Percentiles rank a stretch among this genome's conserved stretches.
Evolutionary conservation across 148 eudicot genomes (phyloP).

Genomic region (Spergularia bocconei): DNA sequence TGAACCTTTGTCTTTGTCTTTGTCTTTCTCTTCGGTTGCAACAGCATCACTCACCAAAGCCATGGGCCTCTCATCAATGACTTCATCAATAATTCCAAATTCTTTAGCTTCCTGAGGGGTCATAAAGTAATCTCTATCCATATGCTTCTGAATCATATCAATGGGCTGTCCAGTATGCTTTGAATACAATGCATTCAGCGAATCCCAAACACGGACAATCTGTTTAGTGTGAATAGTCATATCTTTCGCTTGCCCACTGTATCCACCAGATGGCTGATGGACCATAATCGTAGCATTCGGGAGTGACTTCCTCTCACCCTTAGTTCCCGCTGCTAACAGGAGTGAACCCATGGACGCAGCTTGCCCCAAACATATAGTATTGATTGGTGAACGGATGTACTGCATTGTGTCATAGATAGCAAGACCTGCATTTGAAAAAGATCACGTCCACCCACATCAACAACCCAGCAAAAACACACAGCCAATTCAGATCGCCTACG

Average conservation of each 20-base stretch:
- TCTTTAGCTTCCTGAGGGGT: slow-evolving; percentile 90
- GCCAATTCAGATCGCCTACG: background rate
- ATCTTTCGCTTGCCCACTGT: slow-evolving; percentile 96
- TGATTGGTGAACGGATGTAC: slow-evolving; percentile 90
- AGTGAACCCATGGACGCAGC: slow-evolving; percentile 99
- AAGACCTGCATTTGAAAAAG: slow-evolving; percentile 56
- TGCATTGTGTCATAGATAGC: slow-evolving; percentile 99
- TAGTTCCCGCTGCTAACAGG: slow-evolving; percentile 86
- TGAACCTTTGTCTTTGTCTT: slow-evolving; percentile 34
- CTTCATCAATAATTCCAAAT: slow-evolving; percentile 92
- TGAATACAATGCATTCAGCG: slow-evolving; percentile 64
- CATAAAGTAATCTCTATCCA: slow-evolving; percentile 98
- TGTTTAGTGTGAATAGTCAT: slow-evolving; percentile 91
- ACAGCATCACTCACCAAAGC: slow-evolving; percentile 87
- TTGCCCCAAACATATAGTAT: slow-evolving; percentile 89
- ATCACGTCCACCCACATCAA: background rate
- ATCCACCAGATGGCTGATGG: slow-evolving; percentile 98
- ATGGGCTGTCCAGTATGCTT: slow-evolving; percentile 87
- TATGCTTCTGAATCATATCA: slow-evolving; percentile 68
- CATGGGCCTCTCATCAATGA: slow-evolving; percentile 77
- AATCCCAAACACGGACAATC: slow-evolving; percentile 89
- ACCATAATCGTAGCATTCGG: slow-evolving; percentile 93
- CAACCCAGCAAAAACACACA: background rate
- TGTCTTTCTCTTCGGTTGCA: slow-evolving; percentile 39
- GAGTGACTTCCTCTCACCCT: slow-evolving; percentile 85